These are phyloP conservation scores for Mycena filopes DNA, from an alignment of 768 basidiomycete genomes.

Conservation along the genomic window DNA sequence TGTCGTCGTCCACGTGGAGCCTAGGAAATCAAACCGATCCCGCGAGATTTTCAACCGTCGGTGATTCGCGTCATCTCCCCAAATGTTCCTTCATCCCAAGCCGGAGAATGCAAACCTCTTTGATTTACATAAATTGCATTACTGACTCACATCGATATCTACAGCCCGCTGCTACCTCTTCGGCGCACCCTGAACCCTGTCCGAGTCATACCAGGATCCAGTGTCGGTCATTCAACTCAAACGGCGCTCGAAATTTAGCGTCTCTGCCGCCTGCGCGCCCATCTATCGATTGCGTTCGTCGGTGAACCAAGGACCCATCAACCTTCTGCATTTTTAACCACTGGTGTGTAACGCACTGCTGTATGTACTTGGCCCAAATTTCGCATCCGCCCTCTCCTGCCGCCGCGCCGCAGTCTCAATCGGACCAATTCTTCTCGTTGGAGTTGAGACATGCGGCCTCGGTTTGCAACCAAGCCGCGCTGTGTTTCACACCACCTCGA, in stretches of 20 bases:
- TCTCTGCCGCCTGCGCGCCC: background rate
- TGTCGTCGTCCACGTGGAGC: constrained; percentile 9
- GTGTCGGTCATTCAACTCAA: background rate
- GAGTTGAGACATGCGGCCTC: no score
- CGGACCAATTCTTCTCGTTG: background rate
- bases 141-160: constrained; percentile 7
- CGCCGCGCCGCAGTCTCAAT: background rate
- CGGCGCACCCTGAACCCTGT: background rate
- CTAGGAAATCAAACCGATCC: background rate
- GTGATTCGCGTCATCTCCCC: background rate
- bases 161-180: background rate
- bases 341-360: constrained; percentile 7
- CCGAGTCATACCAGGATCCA: background rate
- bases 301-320: background rate
- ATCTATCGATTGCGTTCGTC: constrained; percentile 6
- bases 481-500: constrained; percentile 3
- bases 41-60: background rate
- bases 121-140: background rate
- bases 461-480: background rate
- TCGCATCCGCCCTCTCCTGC: background rate
- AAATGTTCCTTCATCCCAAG: constrained; percentile 3
- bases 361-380: background rate
- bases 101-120: constrained; percentile 10
- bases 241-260: background rate
- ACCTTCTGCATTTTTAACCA: constrained; percentile 11